phyloP scores from a whole-genome alignment of 352 stramenopile genomes.

The Globisporangium sylvaticum region DNA sequence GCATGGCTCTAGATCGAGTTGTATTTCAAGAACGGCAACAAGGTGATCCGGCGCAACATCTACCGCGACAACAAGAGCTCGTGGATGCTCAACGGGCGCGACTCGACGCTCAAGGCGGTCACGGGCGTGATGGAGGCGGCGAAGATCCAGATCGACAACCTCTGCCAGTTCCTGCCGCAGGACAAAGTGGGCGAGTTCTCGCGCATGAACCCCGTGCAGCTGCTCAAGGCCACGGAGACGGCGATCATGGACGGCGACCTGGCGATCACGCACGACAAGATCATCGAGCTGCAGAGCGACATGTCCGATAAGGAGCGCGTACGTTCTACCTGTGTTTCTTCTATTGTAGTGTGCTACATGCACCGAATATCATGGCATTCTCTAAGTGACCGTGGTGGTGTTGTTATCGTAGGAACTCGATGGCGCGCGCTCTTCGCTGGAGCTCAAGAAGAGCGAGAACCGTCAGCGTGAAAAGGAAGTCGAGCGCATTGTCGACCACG shows the following conservation, averaged over 20 bases:
- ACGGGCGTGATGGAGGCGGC: slow-evolving; percentile 74
- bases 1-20: slow-evolving; percentile 91
- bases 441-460: slow-evolving; percentile 85
- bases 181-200: slow-evolving; percentile 93
- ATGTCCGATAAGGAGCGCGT: slow-evolving; percentile 71
- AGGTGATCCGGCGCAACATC: slow-evolving; percentile 90
- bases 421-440: slow-evolving; percentile 48
- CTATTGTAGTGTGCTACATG: background rate
- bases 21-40: slow-evolving; percentile 67
- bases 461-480: slow-evolving; percentile 78
- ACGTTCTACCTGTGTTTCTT: slow-evolving; percentile 11
- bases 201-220: slow-evolving; percentile 74
- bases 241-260: slow-evolving; percentile 75
- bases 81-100: slow-evolving; percentile 74
- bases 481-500: slow-evolving; percentile 79
- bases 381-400: background rate
- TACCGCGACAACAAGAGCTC: slow-evolving; percentile 86
- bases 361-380: background rate
- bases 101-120: slow-evolving; percentile 68
- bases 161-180: slow-evolving; percentile 98
- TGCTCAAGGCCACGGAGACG: slow-evolving; percentile 77
- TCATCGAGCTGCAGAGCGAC: slow-evolving; percentile 73
- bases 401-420: slow-evolving; percentile 50
- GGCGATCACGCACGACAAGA: slow-evolving; percentile 63
- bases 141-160: slow-evolving; percentile 97